Evolutionary conservation across 148 eudicot species (phyloP).

Genomic region (Dianthus caryophyllus): DNA sequence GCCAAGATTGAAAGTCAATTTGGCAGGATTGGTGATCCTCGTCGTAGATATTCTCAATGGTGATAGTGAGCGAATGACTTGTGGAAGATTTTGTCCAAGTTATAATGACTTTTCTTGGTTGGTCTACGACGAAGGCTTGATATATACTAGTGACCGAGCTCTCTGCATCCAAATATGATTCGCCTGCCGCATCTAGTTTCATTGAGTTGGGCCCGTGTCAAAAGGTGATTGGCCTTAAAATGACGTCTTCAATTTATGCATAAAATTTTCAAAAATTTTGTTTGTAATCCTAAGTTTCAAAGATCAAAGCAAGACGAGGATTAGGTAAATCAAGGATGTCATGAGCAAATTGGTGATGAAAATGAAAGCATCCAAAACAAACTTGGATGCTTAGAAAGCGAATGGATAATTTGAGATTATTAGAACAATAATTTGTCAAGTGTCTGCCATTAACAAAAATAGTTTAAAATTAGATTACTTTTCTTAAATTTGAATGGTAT

Average conservation of each 20-base stretch:
- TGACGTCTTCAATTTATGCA: too few species aligned
- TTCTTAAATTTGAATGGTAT: background rate
- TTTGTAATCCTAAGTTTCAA: background rate
- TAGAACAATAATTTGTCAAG: background rate
- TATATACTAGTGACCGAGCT: slow-evolving; percentile 30
- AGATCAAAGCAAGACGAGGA: background rate
- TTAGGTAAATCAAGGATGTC: background rate
- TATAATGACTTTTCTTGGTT: slow-evolving; percentile 17
- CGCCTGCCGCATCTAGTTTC: slow-evolving; percentile 12
- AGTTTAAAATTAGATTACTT: slow-evolving; percentile 14
- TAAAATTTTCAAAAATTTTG: too few species aligned
- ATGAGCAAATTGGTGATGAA: background rate
- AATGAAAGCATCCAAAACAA: slow-evolving; percentile 12
- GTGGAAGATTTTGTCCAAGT: slow-evolving; percentile 24
- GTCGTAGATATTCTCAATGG: slow-evolving; percentile 18
- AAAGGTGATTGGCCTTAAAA: background rate
- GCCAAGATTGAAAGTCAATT: slow-evolving; percentile 23
- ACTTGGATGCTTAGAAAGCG: background rate
- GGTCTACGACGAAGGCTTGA: slow-evolving; percentile 13
- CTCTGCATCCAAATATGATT: slow-evolving; percentile 12
- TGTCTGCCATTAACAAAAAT: background rate
- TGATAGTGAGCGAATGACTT: slow-evolving; percentile 19
- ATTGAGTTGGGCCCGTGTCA: background rate
- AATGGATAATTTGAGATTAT: background rate
- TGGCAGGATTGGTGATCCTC: slow-evolving; percentile 29